Conservation (phyloP, 495 filamentous ascomycete species). For the Hyaloscypha bicolor region DNA sequence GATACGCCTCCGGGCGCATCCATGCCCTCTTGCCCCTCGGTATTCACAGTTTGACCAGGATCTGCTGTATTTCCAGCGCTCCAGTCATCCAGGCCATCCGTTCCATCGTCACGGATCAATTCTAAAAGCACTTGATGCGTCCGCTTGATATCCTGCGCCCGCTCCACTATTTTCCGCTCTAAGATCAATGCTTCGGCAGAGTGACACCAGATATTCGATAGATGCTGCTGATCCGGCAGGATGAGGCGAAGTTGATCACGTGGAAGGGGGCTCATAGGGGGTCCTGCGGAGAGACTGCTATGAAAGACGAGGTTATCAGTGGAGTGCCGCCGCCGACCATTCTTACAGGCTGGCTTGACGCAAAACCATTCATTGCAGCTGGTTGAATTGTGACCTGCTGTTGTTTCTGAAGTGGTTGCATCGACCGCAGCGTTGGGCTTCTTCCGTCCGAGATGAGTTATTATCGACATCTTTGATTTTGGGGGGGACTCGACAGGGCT, state of each 20-base stretch:
- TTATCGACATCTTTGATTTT: slow-evolving; percentile 46
- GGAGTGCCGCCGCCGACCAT: slow-evolving; percentile 30
- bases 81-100: slow-evolving; percentile 56
- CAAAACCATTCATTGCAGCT: slow-evolving; percentile 36
- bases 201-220: slow-evolving; percentile 53
- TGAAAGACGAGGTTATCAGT: slow-evolving; percentile 48
- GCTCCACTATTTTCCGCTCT: slow-evolving; percentile 53
- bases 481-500: slow-evolving; percentile 43
- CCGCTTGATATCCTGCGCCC: slow-evolving; percentile 52
- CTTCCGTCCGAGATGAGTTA: slow-evolving; percentile 51
- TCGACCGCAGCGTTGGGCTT: slow-evolving; percentile 37
- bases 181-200: slow-evolving; percentile 58
- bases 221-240: slow-evolving; percentile 49
- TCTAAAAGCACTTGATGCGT: slow-evolving; percentile 54
- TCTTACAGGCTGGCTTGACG: slow-evolving; percentile 35
- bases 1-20: slow-evolving; percentile 24
- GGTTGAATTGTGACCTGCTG: slow-evolving; percentile 22
- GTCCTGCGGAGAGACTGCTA: slow-evolving; percentile 53
- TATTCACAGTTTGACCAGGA: slow-evolving; percentile 16
- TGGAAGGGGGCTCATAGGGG: slow-evolving; percentile 52
- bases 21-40: slow-evolving; percentile 22
- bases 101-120: slow-evolving; percentile 53
- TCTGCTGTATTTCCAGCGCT: slow-evolving; percentile 15
- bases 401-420: slow-evolving; percentile 8
- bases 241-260: slow-evolving; percentile 49